Base-by-base conservation (phyloP, 192 early-diverging fungal genomes). In the Funneliformis geosporum region DNA sequence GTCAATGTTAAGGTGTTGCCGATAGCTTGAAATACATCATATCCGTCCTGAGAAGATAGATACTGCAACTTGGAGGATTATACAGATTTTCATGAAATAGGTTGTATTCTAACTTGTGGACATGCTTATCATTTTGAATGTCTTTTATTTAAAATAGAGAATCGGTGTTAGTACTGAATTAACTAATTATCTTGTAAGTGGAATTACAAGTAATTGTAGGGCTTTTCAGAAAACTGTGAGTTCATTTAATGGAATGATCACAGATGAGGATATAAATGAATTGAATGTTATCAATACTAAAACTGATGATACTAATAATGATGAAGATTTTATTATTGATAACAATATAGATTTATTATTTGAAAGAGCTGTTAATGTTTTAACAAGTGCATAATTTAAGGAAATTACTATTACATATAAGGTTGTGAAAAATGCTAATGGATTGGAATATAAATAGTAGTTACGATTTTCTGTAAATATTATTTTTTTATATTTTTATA, bases 141-240 rank as follows among this genome's bases (percentile, higher is more conserved):
- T 33, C 33, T 33, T 33, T 33, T 33, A 33, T 33, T 33, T 33
- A 33, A 33, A 60, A 60, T 60, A 60, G 59, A 1, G 5, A 60
- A n/a, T 14, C 59, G 14, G 59, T 60, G 1, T 60, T 18, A 60
- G 55, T 60, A 60, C n/a, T 60, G 55, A 11, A 60, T 18, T 11
- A 21, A 60, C n/a, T n/a, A n/a, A n/a, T 60, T 60, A 60, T 60
- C 55, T 60, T 60, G n/a, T 60, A 60, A 60, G 55, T 60, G 55
- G 55, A 60, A 60, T 60, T 18, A 21, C 12, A 21, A 60, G 8
- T 18, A 60, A 60, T 60, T 60, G 55, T 60, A 60, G n/a, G 8
- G 8, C 55, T 60, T 60, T 60, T 60, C 14, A 60, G 12, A 8
- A 60, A 8, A 60, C 14, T 60, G 55, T 60, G n/a, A 60, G n/a